Base-by-base conservation (phyloP, 2,329 filamentous ascomycete species). In the Drechmeria coniospora region DNA sequence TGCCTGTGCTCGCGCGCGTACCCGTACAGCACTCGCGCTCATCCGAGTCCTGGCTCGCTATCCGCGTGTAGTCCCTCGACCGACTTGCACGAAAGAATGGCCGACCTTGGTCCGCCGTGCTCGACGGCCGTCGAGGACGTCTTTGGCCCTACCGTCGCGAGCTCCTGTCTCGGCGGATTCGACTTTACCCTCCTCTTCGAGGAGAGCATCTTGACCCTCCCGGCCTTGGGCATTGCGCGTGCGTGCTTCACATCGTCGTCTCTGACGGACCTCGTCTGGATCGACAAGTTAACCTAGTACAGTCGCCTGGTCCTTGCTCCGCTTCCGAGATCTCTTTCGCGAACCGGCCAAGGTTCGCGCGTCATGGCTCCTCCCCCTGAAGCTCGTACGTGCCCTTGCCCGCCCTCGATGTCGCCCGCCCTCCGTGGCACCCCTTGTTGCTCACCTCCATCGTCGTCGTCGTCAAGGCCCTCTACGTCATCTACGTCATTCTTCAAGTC, bases 161-260 rank as follows among this genome's bases (percentile, higher is more conserved):
- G 12, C 8, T 25, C 26, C 19, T 46, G 43, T 26, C 36, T 37
- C n/a, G 34, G 27, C n/a, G 42, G 43, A 23, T 45, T 42, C 32
- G 43, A 47, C 32, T 46, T 47, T 25, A 45, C 44, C 6, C 33
- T 46, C 8, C 32, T 47, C 3, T 47, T 45, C 28, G 40, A 47
- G 24, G 41, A 47, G 27, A 32, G 31, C 23, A 33, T 47, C 13
- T 34, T 47, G 15, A 38, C 36, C 6, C 22, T 44, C 17, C 29
- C 37, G 21, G 39, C 40, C 12, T 29, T 41, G n/a, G 33, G 32
- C 8, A 21, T 39, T 9, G 28, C 38, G 8, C 23, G 38, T 39
- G 29, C 17, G 31, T 34, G 12, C 17, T 8, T 15, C 8, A n/a
- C 5, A n/a, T 5, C 14, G 8, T 15, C 12, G 18, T 4, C 14